Evolutionary conservation across 1,284 basidiomycete species (phyloP), one percentile per base, ranked within the genome.

Genomic region (Coniferiporia sulphurascens): DNA sequence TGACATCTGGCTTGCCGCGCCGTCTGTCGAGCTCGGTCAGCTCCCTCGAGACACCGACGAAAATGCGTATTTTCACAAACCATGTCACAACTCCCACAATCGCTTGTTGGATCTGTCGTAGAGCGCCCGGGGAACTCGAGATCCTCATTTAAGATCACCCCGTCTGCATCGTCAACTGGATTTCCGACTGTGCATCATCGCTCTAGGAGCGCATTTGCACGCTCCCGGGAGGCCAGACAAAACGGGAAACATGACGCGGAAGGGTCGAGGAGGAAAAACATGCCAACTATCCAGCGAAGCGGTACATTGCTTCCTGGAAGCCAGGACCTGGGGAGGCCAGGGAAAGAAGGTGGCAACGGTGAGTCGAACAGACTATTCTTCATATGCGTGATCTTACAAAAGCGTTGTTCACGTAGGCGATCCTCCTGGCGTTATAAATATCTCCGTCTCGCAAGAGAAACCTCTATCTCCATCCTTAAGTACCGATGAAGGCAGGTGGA

Each of bases 71-170:
- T 15, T 21, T 1, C 52, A 27, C 56, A 52, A 6, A 49, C 57
- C 43, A 61, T 61, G 55, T 36, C 49, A 52, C 41, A 45, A 51
- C 49, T 43, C 48, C 52, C 38, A 71, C 48, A 46, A 59, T 52
- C 52, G 44, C 70, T 86, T 41, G 71, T 86, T 38, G 84, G 85
- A 21, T 80, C 84, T 4, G 78, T 87, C 1, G 68, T 84, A 54
- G 85, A 87, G 69, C 78, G 85, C 34, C 81, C 77, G 49, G 64
- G 67, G 0, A 65, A 73, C 13, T 64, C 67, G 21, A 64, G 68
- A 34, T 64, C 74, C 0, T 62, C 70, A 32, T 36, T 21, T 43
- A 51, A 45, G 10, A 55, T 69, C 9, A 62, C 72, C 2, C 70
- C 75, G 13, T 64, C 70, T 44, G 65, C 67, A 43, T 70, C 74